These are phyloP conservation scores for Tardiomyces depauwii DNA, from an alignment of 1,139 yeast species.

Conservation along the genomic window DNA sequence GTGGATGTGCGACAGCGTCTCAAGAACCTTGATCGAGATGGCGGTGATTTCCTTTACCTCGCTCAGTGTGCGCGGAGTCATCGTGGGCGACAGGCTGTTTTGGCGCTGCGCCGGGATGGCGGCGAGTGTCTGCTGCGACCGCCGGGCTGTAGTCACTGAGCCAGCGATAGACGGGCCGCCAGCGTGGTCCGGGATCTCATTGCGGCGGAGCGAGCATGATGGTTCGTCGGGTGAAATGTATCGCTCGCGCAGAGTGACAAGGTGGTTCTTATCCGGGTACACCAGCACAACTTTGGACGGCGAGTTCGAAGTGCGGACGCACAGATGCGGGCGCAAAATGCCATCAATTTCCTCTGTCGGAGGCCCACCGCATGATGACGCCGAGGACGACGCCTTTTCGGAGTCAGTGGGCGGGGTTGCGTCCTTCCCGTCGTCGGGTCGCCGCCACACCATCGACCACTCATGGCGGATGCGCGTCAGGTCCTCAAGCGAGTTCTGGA, in stretches of 20 bases:
- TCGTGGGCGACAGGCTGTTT: neutral
- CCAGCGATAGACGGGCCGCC: too few relatives aligned
- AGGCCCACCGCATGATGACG: too few relatives aligned
- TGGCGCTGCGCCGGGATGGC: neutral
- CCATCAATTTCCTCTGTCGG: slow-evolving; percentile 9
- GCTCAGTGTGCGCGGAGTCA: slow-evolving; percentile 2
- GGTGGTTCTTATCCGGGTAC: slow-evolving; percentile 12
- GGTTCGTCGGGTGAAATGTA: slow-evolving; percentile 7
- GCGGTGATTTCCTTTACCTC: slow-evolving; percentile 28
- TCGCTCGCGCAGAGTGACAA: slow-evolving; percentile 16
- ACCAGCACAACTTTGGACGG: slow-evolving; percentile 14
- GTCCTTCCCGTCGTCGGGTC: slow-evolving; percentile 4
- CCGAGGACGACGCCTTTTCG: too few relatives aligned
- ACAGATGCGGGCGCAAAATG: slow-evolving; percentile 14
- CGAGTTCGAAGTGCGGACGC: slow-evolving; percentile 12
- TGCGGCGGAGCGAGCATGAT: neutral
- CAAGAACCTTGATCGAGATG: slow-evolving; percentile 28
- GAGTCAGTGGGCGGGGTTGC: too few relatives aligned
- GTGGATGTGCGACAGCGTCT: slow-evolving; percentile 32
- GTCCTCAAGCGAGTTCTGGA: slow-evolving; percentile 17
- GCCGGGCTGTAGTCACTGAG: neutral
- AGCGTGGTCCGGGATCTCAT: neutral
- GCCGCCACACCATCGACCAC: slow-evolving; percentile 14
- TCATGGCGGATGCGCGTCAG: slow-evolving; percentile 19
- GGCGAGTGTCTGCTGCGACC: neutral